phyloP scores from a whole-genome alignment of 495 filamentous ascomycete genomes.

The Neurospora sp. region DNA sequence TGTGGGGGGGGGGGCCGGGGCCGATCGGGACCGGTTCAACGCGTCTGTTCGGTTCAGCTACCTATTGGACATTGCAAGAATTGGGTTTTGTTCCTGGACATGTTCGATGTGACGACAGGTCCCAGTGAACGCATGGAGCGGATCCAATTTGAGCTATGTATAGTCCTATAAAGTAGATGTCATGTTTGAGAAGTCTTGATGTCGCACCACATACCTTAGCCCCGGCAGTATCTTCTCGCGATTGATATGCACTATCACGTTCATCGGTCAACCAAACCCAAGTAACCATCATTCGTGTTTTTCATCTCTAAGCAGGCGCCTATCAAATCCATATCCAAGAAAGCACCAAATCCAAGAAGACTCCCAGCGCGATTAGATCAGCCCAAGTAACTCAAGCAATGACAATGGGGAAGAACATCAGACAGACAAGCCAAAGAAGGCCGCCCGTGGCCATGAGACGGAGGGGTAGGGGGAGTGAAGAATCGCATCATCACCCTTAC shows the following conservation, averaged over 20 bases:
- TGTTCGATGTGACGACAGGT: background rate
- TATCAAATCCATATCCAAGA: background rate
- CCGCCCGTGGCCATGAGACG: background rate
- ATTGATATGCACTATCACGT: background rate
- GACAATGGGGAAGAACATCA: background rate
- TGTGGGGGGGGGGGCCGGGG: background rate
- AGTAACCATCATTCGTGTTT: background rate
- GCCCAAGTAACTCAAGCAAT: background rate
- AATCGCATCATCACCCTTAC: slow-evolving; percentile 5
- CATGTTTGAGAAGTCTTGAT: background rate
- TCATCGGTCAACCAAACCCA: background rate
- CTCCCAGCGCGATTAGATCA: background rate
- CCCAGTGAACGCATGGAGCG: background rate
- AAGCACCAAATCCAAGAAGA: background rate
- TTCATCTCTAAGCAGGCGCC: background rate
- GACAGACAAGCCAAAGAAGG: background rate
- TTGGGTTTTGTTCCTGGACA: background rate
- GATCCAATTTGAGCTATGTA: background rate
- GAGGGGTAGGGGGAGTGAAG: background rate
- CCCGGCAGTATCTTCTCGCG: background rate
- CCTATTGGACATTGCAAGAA: background rate
- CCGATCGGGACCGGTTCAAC: background rate
- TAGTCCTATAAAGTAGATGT: background rate
- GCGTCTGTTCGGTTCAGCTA: background rate
- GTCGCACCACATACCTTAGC: background rate